Base-by-base conservation (phyloP, 192 early-diverging fungal species). In the Umbelopsis vinacea region DNA sequence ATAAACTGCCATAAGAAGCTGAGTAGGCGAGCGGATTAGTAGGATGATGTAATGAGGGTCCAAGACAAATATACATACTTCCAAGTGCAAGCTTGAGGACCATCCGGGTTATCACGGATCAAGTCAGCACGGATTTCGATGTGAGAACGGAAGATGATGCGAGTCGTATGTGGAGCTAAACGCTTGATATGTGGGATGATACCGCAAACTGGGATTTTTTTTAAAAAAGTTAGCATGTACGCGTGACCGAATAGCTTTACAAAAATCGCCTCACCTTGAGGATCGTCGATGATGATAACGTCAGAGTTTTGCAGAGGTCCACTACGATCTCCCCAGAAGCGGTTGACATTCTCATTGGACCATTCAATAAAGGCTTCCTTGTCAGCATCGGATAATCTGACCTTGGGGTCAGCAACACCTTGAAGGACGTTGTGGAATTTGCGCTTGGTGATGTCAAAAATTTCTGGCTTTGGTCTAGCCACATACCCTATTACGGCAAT, bases 381-480 rank as follows among this genome's bases (percentile, higher is more conserved):
- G 67, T 95, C 93, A 7, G 89, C 84, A 47, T 89, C 83, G 3
- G 86, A 90, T 35, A 91, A 68, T 1, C 70, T 37, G 10, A 78
- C 72, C 24, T 79, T 73, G 7, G 71, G 73, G 54, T 69, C 26
- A n/a, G 89, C 86, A 21, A 95, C 93, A 66, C 93, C 93, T 82
- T 95, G 93, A 57, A 94, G 81, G 11, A 94, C 89, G 72, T 95
- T 95, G 80, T 95, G 93, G 76, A 95, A 93, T 76, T 93, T 93
- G 73, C 91, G 83, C 80, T 95, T 95, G 52, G 93, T 95, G 47
- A 94, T 92, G 74, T 93, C 89, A 82, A 94, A 95, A 6, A 95
- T 89, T 48, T 92, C 91, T 19, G 92, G 92, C 68, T 92, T 92
- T 47, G 93, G 93, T 70, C 92, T 90, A 71, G 89, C 85, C 6